Base-by-base conservation (phyloP, 306 rosid genomes). In the Macrotyloma uniflorum region DNA sequence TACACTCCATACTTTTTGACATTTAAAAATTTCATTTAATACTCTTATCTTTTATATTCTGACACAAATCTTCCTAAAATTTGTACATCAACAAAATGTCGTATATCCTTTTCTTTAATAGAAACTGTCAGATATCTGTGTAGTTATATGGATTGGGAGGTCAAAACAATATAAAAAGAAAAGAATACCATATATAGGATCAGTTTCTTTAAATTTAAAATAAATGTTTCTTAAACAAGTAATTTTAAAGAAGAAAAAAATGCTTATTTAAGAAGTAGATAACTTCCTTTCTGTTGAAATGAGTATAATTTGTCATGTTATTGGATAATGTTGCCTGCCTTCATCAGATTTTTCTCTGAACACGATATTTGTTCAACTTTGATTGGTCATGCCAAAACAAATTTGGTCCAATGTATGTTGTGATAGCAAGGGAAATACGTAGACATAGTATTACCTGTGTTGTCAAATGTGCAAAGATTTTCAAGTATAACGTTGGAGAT, bases 291-390 rank as follows among this genome's bases (percentile, higher is more conserved):
- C n/a, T 55, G 15, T 1, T 0, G 26, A 51, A 23, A 55, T 51
- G 13, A 19, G 59, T 55, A 24, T 55, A 55, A 13, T 58, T 24
- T 58, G 38, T 26, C 19, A 15, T 13, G 19, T 26, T 12, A 24
- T 14, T 12, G n/a, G 38, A 58, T 58, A 58, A 58, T 68, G 58
- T 68, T 47, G 59, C 77, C 59, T 23, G 16, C 45, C 76, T 55
- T 30, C 35, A 66, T 55, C 63, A 46, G 24, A 11, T 61, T 33
- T 67, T 63, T 24, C 32, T 65, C 30, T 30, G 55, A 63, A 64
- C 23, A 51, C 49, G 53, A 30, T 47, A 33, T 33, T 32, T 35
- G 20, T 14, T 3, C 22, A 6, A 46, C 24, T 57, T 67, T 45
- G 62, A 58, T 75, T 32, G 47, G 5, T 67, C 61, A 20, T 67